phyloP scores from a whole-genome alignment of 352 stramenopile genomes.

The Phytopythium chamaehyphon region DNA sequence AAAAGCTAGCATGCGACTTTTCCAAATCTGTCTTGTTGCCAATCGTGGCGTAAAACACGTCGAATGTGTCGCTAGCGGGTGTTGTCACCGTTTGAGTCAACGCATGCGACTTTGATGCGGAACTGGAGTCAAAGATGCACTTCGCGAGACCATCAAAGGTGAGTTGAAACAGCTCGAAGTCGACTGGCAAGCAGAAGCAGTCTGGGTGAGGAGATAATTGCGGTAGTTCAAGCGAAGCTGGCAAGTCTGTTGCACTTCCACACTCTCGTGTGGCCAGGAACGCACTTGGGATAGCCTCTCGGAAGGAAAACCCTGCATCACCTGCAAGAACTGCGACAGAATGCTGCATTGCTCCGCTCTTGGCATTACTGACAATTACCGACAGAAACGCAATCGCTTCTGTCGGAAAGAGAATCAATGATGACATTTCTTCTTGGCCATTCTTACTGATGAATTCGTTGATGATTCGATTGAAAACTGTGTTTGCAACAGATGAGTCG shows the following conservation, averaged over 20 bases:
- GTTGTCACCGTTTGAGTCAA: conserved; percentile 20
- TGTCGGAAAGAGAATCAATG: conserved; percentile 64
- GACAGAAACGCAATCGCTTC: conserved; percentile 59
- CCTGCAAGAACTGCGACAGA: conserved; percentile 35
- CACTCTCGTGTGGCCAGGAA: conserved; percentile 30
- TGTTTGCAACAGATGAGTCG: conserved; percentile 29
- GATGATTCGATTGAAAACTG: conserved; percentile 30
- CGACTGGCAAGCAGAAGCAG: conserved; percentile 77
- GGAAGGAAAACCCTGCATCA: conserved; percentile 62
- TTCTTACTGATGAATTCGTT: conserved; percentile 10
- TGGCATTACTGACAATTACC: conserved; percentile 14
- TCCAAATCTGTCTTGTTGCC: conserved; percentile 2
- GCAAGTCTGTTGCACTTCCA: background rate
- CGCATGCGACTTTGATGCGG: conserved; percentile 6
- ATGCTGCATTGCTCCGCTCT: background rate
- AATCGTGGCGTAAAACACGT: conserved; percentile 45
- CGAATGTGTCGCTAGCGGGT: conserved; percentile 66
- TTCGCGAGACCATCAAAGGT: conserved; percentile 29
- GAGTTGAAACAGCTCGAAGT: conserved; percentile 61
- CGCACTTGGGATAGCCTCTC: conserved; percentile 50
- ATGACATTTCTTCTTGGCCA: conserved; percentile 11
- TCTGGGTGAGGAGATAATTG: conserved; percentile 76
- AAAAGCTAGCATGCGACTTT: conserved; percentile 22
- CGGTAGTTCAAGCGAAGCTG: conserved; percentile 39
- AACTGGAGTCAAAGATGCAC: background rate